phyloP scores from a whole-genome alignment of 306 rosid genomes.

The Casuarina cunninghamiana region DNA sequence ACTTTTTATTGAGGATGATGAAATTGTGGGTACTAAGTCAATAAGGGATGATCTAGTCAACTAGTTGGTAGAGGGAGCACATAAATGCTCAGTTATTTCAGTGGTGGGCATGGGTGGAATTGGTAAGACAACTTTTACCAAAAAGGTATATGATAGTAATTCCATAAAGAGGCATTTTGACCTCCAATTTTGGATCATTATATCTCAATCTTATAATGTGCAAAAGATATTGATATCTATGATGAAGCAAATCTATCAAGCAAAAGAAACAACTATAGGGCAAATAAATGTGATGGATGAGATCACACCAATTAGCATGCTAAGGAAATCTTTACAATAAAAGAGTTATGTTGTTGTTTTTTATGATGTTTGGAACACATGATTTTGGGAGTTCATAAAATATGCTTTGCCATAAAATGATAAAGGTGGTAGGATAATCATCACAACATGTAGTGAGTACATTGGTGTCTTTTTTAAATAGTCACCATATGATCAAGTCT shows the following conservation, averaged over 20 bases:
- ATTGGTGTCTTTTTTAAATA: neutral
- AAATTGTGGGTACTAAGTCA: neutral
- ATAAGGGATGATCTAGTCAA: neutral
- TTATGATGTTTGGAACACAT: neutral
- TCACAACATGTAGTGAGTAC: neutral
- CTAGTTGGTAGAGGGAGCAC: neutral
- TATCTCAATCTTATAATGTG: neutral
- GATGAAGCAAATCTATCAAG: neutral
- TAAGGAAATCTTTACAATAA: neutral
- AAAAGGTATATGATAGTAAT: neutral
- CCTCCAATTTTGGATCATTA: neutral
- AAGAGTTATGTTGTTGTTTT: constrained; percentile 3
- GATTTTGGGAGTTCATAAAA: neutral
- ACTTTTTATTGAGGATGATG: constrained; percentile 1
- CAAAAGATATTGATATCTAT: neutral
- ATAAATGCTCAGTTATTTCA: neutral
- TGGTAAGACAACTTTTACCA: constrained; percentile 4
- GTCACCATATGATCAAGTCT: neutral
- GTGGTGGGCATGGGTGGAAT: neutral
- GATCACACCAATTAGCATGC: neutral
- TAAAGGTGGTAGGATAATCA: neutral
- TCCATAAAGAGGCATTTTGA: neutral
- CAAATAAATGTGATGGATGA: neutral
- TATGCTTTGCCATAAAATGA: neutral
- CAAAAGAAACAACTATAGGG: neutral